phyloP scores from a whole-genome alignment of 2,329 filamentous ascomycete genomes.

The Xylariaceae sp. region DNA sequence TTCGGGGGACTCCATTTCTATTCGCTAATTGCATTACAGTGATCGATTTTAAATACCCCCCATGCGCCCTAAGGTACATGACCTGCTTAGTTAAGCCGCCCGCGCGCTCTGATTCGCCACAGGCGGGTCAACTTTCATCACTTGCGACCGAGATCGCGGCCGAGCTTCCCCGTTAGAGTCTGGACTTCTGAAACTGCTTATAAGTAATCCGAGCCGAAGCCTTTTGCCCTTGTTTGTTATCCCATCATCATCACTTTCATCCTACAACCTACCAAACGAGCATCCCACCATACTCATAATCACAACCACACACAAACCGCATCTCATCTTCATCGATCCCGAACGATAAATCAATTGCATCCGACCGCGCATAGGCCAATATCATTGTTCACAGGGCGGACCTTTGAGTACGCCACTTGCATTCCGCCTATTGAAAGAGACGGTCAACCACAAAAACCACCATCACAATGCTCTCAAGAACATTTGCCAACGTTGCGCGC shows the following conservation, averaged over 20 bases:
- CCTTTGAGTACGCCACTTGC: not conserved
- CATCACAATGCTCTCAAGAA: conserved; percentile 44
- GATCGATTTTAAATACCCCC: no score
- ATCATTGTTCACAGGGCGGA: not conserved
- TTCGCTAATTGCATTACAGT: no score
- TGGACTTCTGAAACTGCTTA: not conserved
- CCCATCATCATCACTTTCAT: conserved; percentile 5
- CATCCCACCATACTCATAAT: not conserved
- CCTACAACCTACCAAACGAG: not conserved
- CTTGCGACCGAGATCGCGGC: conserved; percentile 33
- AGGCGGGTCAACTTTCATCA: conserved; percentile 18
- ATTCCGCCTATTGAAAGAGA: not conserved
- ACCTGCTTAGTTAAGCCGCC: conserved; percentile 6
- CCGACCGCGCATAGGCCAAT: not conserved
- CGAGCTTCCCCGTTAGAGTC: not conserved
- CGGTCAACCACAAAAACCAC: conserved; percentile 2
- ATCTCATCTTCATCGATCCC: not conserved
- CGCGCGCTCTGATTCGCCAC: conserved; percentile 30
- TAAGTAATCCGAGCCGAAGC: not conserved
- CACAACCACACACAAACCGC: not conserved
- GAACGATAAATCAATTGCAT: conserved; percentile 3
- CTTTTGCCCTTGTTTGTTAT: not conserved
- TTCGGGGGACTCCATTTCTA: no score
- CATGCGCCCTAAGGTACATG: no score
- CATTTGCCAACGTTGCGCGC: conserved; percentile 36